Conservation (phyloP, 2,329 filamentous ascomycete species). For the Monosporascus sp. region DNA sequence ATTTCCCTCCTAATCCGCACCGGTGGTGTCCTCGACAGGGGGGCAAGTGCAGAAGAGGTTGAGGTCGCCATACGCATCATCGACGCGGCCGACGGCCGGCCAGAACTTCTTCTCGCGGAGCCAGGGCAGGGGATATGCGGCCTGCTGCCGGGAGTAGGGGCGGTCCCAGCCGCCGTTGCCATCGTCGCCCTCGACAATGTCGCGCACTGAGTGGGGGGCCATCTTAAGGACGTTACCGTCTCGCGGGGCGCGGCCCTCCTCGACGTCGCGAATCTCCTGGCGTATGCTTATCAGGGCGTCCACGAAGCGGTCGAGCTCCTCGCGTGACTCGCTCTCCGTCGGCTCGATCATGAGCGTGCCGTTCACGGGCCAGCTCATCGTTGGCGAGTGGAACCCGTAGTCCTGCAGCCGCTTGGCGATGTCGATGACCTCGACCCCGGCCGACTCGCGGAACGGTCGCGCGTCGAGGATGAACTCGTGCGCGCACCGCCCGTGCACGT, state of each 20-base stretch:
- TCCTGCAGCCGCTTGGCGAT: slow-evolving; percentile 95
- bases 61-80: slow-evolving; percentile 86
- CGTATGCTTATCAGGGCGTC: slow-evolving; percentile 85
- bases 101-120: slow-evolving; percentile 97
- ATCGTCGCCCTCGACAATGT: slow-evolving; percentile 62
- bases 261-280: slow-evolving; percentile 75
- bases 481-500: slow-evolving; percentile 78
- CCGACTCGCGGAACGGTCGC: slow-evolving; percentile 75
- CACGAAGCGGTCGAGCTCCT: slow-evolving; percentile 89
- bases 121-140: slow-evolving; percentile 79
- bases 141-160: slow-evolving; percentile 74
- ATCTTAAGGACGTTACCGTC: slow-evolving; percentile 84
- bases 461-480: slow-evolving; percentile 96
- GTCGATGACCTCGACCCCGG: slow-evolving; percentile 86
- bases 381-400: slow-evolving; percentile 95
- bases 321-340: slow-evolving; percentile 87
- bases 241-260: slow-evolving; percentile 69
- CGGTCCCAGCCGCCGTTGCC: slow-evolving; percentile 66
- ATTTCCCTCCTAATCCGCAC: slow-evolving; percentile 5
- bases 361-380: slow-evolving; percentile 93
- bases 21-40: slow-evolving; percentile 64
- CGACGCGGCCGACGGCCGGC: slow-evolving; percentile 79
- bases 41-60: slow-evolving; percentile 95
- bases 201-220: slow-evolving; percentile 78
- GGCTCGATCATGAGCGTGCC: slow-evolving; percentile 98